A percentile compares a stretch with the other conserved stretches of the same genome.
These are phyloP conservation scores for Neurospora sp. DNA, from an alignment of 495 filamentous ascomycete species.

Conservation along the genomic window DNA sequence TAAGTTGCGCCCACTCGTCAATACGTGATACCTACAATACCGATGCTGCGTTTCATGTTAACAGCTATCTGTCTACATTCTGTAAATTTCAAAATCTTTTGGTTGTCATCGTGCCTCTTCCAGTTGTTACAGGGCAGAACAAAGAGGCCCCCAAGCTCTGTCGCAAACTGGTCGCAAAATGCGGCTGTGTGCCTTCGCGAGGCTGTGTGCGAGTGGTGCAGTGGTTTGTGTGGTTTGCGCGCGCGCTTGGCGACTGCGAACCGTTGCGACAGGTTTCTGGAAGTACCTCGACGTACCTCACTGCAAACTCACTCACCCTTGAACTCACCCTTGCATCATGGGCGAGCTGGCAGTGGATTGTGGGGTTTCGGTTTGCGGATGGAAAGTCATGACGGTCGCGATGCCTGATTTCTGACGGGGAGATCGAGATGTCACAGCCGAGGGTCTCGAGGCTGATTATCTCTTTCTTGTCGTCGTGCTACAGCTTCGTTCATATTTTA, in stretches of 20 bases:
- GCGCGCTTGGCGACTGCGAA: background rate
- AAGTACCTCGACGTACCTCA: constrained; percentile 7
- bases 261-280: background rate
- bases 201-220: background rate
- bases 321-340: constrained; percentile 4
- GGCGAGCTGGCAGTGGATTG: background rate
- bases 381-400: constrained; percentile 1
- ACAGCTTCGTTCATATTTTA: background rate
- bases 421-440: background rate
- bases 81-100: background rate
- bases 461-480: background rate
- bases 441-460: background rate
- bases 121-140: background rate
- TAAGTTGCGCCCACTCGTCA: background rate
- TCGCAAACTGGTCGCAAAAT: background rate
- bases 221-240: background rate
- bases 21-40: background rate
- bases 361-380: background rate
- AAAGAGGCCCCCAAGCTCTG: background rate
- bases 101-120: background rate
- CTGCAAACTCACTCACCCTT: background rate
- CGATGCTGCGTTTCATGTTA: background rate
- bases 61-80: background rate
- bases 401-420: constrained; percentile 2
- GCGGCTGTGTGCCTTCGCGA: background rate